phyloP scores from a whole-genome alignment of 2,329 filamentous ascomycete species.

The Bisporella sp. region DNA sequence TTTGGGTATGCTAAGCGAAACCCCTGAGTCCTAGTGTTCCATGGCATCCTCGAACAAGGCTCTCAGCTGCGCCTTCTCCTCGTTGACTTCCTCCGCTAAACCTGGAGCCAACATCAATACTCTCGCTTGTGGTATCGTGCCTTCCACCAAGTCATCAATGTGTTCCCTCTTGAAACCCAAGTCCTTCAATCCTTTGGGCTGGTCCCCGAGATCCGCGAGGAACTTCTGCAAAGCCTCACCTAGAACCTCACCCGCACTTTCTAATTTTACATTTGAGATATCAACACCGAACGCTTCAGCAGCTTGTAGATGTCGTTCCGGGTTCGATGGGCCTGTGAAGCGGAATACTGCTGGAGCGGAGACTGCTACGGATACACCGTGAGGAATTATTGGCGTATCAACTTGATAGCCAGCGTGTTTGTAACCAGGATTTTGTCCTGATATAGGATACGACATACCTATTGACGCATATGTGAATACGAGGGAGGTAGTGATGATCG shows the following conservation, averaged over 20 bases:
- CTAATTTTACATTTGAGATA: conserved; percentile 76
- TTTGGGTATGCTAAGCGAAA: not conserved
- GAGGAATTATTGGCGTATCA: conserved; percentile 74
- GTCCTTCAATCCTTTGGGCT: conserved; percentile 77
- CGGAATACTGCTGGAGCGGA: conserved; percentile 89
- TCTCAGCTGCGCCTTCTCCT: conserved; percentile 66
- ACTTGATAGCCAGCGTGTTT: conserved; percentile 83
- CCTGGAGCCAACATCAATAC: conserved; percentile 89
- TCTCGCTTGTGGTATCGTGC: conserved; percentile 84
- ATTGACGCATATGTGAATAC: not conserved
- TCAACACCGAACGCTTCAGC: conserved; percentile 91
- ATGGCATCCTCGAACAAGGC: conserved; percentile 59
- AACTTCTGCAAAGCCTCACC: conserved; percentile 78
- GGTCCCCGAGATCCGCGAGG: conserved; percentile 75
- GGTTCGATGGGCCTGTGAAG: conserved; percentile 87
- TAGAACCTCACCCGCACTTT: conserved; percentile 83
- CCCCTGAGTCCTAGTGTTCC: conserved; percentile 34
- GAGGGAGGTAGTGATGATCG: not conserved
- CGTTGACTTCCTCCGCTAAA: conserved; percentile 60
- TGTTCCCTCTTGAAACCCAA: conserved; percentile 73
- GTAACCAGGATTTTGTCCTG: conserved; percentile 88
- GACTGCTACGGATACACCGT: conserved; percentile 92
- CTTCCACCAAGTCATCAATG: conserved; percentile 81
- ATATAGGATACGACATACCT: conserved; percentile 97
- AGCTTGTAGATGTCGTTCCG: conserved; percentile 81